These are phyloP conservation scores for Straminergon stramineum DNA, from an alignment of 225 moss, liverwort and hornwort species.

Conservation along the genomic window DNA sequence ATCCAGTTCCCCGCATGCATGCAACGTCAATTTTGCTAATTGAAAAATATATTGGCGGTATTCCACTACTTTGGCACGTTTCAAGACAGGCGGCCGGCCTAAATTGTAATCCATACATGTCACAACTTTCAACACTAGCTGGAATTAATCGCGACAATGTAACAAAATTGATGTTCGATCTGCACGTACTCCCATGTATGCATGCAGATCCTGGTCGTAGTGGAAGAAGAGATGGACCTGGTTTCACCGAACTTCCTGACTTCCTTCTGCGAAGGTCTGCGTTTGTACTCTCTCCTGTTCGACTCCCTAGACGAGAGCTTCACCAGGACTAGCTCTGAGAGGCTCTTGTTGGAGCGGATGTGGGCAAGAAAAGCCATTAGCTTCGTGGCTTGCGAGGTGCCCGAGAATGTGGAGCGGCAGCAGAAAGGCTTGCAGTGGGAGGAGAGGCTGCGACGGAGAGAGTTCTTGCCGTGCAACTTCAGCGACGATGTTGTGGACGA, in stretches of 20 bases:
- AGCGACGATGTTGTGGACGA: conserved; percentile 80
- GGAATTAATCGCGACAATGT: background rate
- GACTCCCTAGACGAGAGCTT: conserved; percentile 66
- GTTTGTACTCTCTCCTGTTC: conserved; percentile 58
- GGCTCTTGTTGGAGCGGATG: conserved; percentile 68
- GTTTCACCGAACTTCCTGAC: conserved; percentile 39
- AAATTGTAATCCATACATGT: background rate
- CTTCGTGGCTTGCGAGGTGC: conserved; percentile 45
- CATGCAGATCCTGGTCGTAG: conserved; percentile 37
- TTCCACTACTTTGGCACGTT: too few relatives aligned
- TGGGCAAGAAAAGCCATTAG: conserved; percentile 51
- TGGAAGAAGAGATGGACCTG: conserved; percentile 62
- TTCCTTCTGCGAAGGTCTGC: conserved; percentile 48
- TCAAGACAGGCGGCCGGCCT: too few relatives aligned
- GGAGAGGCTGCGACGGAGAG: conserved; percentile 31
- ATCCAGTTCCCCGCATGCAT: background rate
- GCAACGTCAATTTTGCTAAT: background rate
- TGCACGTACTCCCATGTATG: background rate
- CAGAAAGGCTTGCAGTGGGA: conserved; percentile 71
- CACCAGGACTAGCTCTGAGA: conserved; percentile 48
- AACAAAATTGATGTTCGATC: background rate
- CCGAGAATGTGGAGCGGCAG: conserved; percentile 43
- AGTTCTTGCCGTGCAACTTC: conserved; percentile 31
- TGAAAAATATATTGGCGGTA: background rate
- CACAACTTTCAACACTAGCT: background rate